Conservation (phyloP, 495 filamentous ascomycete genomes). For the Hyaloscypha bicolor region DNA sequence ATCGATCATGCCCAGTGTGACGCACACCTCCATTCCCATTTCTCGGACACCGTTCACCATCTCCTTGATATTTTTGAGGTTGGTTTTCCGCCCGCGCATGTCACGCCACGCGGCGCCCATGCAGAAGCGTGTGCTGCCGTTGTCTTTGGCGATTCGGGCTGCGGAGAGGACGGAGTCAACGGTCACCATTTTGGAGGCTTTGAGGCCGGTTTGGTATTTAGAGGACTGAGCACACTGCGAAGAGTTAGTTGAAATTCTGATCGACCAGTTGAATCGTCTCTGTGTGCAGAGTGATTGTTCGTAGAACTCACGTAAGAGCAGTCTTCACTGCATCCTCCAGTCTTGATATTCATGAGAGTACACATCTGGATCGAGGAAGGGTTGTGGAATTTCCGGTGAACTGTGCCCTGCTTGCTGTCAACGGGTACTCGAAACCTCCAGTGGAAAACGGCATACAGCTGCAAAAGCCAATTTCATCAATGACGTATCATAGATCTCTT, state of each 20-base stretch:
- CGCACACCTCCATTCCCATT: constrained; percentile 84
- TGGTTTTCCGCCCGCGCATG: constrained; percentile 84
- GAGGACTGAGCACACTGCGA: constrained; percentile 74
- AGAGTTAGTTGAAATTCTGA: background rate
- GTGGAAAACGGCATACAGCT: constrained; percentile 54
- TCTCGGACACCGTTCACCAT: constrained; percentile 79
- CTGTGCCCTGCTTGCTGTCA: constrained; percentile 51
- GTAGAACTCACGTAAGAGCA: constrained; percentile 62
- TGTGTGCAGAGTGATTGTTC: background rate
- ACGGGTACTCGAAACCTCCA: background rate
- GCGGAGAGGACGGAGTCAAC: constrained; percentile 78
- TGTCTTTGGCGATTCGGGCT: constrained; percentile 72
- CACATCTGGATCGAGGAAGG: constrained; percentile 82
- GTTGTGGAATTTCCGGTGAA: constrained; percentile 82
- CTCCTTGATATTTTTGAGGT: constrained; percentile 72
- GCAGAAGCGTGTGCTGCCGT: constrained; percentile 85
- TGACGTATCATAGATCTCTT: constrained; percentile 74
- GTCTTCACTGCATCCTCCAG: constrained; percentile 86
- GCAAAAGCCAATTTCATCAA: constrained; percentile 75
- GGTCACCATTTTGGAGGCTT: constrained; percentile 73
- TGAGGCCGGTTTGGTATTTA: constrained; percentile 74
- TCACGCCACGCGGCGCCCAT: constrained; percentile 92
- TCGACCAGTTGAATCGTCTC: background rate
- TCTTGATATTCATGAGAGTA: constrained; percentile 93
- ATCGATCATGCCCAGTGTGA: constrained; percentile 89